A percentile compares a stretch with the other conserved stretches of the same genome.
Evolutionary conservation across 495 filamentous ascomycete species (phyloP).

Genomic region (Chaetomium tenue): DNA sequence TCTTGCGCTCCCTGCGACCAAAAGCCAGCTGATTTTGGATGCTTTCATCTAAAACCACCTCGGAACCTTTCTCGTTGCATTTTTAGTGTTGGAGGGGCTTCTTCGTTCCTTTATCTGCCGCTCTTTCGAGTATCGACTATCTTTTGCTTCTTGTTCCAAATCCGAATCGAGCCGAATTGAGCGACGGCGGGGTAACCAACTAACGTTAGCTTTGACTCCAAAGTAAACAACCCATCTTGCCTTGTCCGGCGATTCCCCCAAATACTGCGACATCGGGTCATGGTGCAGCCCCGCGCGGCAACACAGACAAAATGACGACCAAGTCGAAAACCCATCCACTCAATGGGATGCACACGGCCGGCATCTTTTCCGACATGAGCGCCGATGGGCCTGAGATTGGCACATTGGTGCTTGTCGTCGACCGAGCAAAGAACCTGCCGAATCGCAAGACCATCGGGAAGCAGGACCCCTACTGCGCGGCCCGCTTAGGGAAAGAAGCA

Average conservation of each 20-base stretch:
- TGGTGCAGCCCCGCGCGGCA: constrained; percentile 20
- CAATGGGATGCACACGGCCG: constrained; percentile 71
- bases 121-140: background rate
- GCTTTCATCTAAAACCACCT: background rate
- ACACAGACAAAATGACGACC: constrained; percentile 41
- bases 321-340: constrained; percentile 46
- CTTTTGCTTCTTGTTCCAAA: background rate
- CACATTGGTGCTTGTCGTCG: constrained; percentile 86
- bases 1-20: background rate
- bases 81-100: background rate
- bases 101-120: background rate
- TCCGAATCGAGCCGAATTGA: background rate
- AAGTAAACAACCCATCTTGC: constrained; percentile 30
- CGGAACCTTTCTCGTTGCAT: background rate
- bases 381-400: constrained; percentile 94
- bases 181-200: constrained; percentile 11
- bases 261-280: constrained; percentile 6
- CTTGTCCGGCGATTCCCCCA: background rate
- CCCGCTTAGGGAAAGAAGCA: constrained; percentile 90
- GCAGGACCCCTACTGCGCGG: constrained; percentile 96
- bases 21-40: constrained; percentile 7
- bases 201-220: background rate
- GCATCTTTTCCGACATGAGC: constrained; percentile 94
- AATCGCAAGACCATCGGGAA: constrained; percentile 97
- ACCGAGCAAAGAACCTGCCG: constrained; percentile 92